These are phyloP conservation scores for Scutellospora calospora DNA, from an alignment of 371 early-diverging fungal species.

Conservation along the genomic window DNA sequence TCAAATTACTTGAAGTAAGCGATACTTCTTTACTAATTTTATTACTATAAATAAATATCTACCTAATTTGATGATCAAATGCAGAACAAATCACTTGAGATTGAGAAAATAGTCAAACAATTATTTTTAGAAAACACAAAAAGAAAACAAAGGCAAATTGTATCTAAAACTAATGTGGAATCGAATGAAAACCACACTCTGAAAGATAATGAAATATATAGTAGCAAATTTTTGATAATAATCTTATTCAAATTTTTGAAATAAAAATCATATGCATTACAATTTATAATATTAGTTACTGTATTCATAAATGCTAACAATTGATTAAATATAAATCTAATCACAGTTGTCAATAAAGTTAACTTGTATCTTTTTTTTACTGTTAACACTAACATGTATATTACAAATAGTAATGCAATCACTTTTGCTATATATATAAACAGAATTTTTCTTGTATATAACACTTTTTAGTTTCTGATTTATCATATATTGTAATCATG, in stretches of 20 bases:
- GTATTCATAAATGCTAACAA: no score
- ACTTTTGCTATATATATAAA: no score
- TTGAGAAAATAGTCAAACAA: background rate
- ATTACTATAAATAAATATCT: background rate
- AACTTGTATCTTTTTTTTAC: no score
- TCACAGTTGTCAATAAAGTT: no score
- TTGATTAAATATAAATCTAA: no score
- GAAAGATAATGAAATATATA: background rate
- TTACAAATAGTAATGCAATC: no score
- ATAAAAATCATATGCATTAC: background rate
- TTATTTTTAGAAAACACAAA: conserved; percentile 37
- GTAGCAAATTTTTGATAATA: background rate
- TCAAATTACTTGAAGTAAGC: conserved; percentile 34
- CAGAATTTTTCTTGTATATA: no score
- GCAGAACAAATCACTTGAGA: conserved; percentile 18
- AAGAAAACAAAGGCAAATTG: background rate
- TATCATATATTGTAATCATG: no score
- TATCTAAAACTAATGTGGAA: conserved; percentile 2
- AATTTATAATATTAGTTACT: no score
- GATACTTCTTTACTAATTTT: background rate
- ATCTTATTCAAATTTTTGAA: background rate
- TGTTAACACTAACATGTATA: no score
- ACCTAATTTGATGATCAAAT: conserved; percentile 23
- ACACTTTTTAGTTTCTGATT: no score
- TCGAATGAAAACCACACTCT: background rate